Evolutionary conservation across 352 stramenopile genomes (phyloP).

Genomic region (Hyaloperonospora brassicae): DNA sequence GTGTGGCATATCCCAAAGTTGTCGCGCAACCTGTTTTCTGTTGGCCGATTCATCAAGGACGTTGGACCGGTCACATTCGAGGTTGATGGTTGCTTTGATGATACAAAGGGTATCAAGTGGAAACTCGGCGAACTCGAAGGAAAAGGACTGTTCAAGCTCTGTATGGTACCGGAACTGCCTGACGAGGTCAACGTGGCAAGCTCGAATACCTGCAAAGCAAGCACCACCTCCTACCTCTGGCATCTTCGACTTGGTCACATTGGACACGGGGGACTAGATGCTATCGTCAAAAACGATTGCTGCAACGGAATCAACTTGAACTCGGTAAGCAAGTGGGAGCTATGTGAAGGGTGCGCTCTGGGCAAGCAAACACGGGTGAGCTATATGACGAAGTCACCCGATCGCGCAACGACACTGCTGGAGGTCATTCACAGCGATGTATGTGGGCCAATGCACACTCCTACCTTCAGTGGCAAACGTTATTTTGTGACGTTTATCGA

Average conservation of each 20-base stretch:
- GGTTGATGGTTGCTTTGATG: background rate
- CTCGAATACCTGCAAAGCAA: background rate
- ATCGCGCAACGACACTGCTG: background rate
- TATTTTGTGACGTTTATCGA: background rate
- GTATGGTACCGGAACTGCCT: background rate
- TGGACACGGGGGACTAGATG: background rate
- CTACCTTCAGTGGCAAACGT: background rate
- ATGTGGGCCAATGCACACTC: background rate
- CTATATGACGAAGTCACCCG: background rate
- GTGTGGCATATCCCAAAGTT: constrained; percentile 2
- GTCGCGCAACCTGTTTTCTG: background rate
- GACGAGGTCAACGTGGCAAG: constrained; percentile 1
- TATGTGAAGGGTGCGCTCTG: no score
- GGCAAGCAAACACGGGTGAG: background rate
- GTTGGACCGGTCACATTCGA: background rate
- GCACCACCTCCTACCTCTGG: constrained; percentile 1
- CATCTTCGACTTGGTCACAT: background rate
- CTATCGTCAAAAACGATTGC: background rate
- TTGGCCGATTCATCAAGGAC: background rate
- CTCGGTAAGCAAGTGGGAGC: no score
- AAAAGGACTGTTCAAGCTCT: constrained; percentile 1
- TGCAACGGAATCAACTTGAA: no score
- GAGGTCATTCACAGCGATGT: no score
- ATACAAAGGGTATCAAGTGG: constrained; percentile 1
- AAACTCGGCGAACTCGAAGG: background rate